A percentile compares a stretch with the other conserved stretches of the same genome.
These are phyloP conservation scores for Microdochium bolleyi DNA, from an alignment of 2,329 filamentous ascomycete species.

Conservation along the genomic window DNA sequence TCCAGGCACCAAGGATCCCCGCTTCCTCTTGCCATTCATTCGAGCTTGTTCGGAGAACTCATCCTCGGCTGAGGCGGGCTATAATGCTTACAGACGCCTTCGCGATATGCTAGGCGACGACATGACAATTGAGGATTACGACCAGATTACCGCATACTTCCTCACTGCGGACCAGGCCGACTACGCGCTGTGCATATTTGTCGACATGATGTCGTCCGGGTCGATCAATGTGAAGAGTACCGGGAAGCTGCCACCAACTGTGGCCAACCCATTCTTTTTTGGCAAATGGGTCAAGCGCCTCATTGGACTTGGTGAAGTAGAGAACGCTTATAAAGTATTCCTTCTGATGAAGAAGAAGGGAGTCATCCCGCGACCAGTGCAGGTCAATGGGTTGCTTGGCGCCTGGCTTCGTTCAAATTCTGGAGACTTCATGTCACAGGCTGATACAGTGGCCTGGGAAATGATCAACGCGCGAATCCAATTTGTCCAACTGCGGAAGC, in stretches of 20 bases:
- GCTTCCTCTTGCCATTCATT: conserved; percentile 62
- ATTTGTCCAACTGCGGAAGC: conserved; percentile 45
- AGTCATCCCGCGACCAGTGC: conserved; percentile 61
- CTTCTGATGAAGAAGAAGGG: conserved; percentile 66
- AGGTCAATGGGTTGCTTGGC: conserved; percentile 75
- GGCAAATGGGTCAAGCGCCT: conserved; percentile 84
- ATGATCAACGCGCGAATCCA: conserved; percentile 67
- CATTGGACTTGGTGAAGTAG: conserved; percentile 62
- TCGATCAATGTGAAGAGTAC: conserved; percentile 37
- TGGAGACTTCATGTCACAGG: conserved; percentile 45
- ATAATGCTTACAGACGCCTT: conserved; percentile 41
- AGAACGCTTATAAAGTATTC: conserved; percentile 65
- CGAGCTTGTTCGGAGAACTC: conserved; percentile 51
- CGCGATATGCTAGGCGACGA: conserved; percentile 47
- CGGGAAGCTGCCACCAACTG: conserved; percentile 33
- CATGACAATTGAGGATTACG: conserved; percentile 69
- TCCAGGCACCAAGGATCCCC: conserved; percentile 36
- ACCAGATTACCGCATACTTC: conserved; percentile 64
- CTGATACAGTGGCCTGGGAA: conserved; percentile 63
- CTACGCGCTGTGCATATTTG: conserved; percentile 68
- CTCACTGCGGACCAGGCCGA: conserved; percentile 57
- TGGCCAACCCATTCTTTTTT: conserved; percentile 73
- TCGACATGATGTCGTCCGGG: conserved; percentile 76
- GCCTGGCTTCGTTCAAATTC: conserved; percentile 64
- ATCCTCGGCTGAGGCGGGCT: conserved; percentile 29